phyloP scores from a whole-genome alignment of 1,284 basidiomycete genomes.

The Porodaedalea pini region DNA sequence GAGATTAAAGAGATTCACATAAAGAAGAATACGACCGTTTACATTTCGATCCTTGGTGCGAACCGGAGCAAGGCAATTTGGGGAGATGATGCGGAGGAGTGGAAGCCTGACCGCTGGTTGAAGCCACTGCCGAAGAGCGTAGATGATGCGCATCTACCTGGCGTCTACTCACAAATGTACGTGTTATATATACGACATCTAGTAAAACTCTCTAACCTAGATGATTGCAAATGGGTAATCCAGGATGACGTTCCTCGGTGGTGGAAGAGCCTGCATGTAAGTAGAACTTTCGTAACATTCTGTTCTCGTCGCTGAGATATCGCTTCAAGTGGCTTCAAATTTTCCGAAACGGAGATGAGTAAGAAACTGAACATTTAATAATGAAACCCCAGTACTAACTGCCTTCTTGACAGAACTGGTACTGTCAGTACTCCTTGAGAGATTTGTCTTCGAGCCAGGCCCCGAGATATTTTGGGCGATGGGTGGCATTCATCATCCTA shows the following conservation, averaged over 20 bases:
- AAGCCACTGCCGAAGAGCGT: constrained; percentile 13
- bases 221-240: background rate
- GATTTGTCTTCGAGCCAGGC: constrained; percentile 14
- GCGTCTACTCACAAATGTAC: constrained; percentile 25
- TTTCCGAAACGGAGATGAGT: constrained; percentile 21
- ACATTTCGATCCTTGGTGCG: constrained; percentile 22
- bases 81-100: constrained; percentile 24
- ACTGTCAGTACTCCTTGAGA: constrained; percentile 19
- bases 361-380: background rate
- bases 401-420: constrained; percentile 13
- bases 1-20: constrained; percentile 19
- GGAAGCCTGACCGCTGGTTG: constrained; percentile 27
- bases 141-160: constrained; percentile 20
- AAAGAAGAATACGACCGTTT: constrained; percentile 22
- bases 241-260: constrained; percentile 23
- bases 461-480: constrained; percentile 14
- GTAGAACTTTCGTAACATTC: background rate
- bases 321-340: constrained; percentile 15
- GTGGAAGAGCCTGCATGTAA: constrained; percentile 22
- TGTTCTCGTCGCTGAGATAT: background rate
- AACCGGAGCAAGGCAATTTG: constrained; percentile 23
- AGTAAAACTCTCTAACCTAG: background rate
- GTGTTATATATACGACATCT: too few species aligned
- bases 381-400: background rate
- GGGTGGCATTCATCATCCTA: constrained; percentile 7